phyloP scores from a whole-genome alignment of 192 early-diverging fungal species.

The Linnemannia zychae region DNA sequence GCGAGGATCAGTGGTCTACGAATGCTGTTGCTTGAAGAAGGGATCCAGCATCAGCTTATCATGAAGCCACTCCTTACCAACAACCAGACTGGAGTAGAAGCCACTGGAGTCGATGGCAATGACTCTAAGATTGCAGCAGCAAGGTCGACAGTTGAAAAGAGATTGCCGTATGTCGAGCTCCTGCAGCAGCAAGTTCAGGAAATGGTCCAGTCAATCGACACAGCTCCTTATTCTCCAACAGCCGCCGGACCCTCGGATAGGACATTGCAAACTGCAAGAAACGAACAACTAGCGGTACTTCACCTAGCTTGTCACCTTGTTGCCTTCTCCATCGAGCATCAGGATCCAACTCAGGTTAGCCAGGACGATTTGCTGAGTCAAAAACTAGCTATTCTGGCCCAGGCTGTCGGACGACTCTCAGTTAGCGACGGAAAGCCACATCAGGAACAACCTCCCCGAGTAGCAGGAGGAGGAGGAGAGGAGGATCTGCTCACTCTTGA shows the following conservation, averaged over 20 bases:
- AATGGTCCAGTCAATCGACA: constrained; percentile 37
- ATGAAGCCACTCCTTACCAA: neutral
- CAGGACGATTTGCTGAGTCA: neutral
- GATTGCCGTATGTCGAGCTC: constrained; percentile 27
- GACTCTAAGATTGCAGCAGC: neutral
- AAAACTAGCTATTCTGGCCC: constrained; percentile 29
- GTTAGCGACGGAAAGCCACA: neutral
- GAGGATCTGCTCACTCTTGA: neutral
- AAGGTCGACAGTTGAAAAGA: constrained; percentile 13
- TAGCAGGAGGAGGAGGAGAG: neutral
- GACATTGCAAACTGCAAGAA: neutral
- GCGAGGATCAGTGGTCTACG: constrained; percentile 37
- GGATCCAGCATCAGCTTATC: constrained; percentile 15
- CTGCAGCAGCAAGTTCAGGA: constrained; percentile 53
- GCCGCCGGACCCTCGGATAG: neutral
- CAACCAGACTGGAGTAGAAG: neutral
- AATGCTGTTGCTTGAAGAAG: constrained; percentile 40
- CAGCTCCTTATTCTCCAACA: neutral
- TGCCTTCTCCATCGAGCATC: constrained; percentile 38
- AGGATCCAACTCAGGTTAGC: neutral
- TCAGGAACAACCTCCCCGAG: neutral
- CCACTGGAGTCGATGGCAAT: neutral
- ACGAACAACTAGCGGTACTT: constrained; percentile 29
- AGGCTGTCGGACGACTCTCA: constrained; percentile 25
- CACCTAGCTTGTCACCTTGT: constrained; percentile 39